Evolutionary conservation across 257 asterid species (phyloP), one percentile per base, ranked within the genome.

Genomic region (Penstemon davidsonii): DNA sequence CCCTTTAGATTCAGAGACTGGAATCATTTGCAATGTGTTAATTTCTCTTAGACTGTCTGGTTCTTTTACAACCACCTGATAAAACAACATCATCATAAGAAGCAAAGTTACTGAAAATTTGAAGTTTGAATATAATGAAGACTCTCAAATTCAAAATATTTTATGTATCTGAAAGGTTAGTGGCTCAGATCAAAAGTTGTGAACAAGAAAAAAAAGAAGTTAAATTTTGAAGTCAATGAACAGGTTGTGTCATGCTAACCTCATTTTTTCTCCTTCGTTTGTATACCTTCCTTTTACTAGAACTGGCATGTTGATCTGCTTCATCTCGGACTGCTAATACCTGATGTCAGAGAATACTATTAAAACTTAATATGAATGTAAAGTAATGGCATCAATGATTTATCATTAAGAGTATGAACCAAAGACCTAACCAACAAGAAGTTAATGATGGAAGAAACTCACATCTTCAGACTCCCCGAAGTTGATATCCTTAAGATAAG

Each of bases 391-490:
- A 11, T 49, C 45, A 62, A 55, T 52, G 57, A 62, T 37, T 44
- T 43, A 68, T 50, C 58, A 40, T 44, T 33, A 2, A 51, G 69
- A 71, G 66, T 55, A 77, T 70, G 55, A 5, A 47, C 42, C 25
- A 55, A 69, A 39, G 50, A 40, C 55, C 64, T 61, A 61, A 75
- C 54, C 51, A 76, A 44, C 51, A 76, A 58, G 15, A 72, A 47
- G 41, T 60, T 5, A 55, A 58, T 10, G 49, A 55, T 12, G 51
- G 72, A 69, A 55, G 65, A 70, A 45, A 75, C 95, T 75, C 76
- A 88, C 97, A 57, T 82, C 78, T 63, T 63, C 80, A 57, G 78
- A 46, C 65, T 83, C 96, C 69, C 79, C 79, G 18, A 88, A 93
- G 75, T 64, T 69, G 74, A 78, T 77, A 52, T 50, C 79, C 69